These are phyloP conservation scores for Luffa aegyptiaca DNA, from an alignment of 306 rosid species.

Conservation along the genomic window DNA sequence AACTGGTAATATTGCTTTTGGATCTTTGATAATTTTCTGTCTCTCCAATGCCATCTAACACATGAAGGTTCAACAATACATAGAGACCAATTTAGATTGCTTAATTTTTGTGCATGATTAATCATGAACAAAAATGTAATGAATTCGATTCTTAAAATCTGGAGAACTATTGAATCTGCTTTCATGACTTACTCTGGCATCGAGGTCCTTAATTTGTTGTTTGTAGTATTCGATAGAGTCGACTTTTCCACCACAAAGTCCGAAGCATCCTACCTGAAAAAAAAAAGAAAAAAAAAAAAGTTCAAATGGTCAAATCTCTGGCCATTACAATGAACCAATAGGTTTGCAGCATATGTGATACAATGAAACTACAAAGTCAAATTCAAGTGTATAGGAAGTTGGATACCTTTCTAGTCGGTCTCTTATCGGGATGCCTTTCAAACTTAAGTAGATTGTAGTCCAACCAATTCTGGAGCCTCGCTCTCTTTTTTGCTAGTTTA, in stretches of 20 bases:
- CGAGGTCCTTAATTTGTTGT: constrained; percentile 48
- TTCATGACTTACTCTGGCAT: constrained; percentile 42
- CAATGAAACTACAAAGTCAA: neutral
- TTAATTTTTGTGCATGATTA: neutral
- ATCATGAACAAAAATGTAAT: neutral
- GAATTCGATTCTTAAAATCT: neutral
- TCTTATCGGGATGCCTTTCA: constrained; percentile 70
- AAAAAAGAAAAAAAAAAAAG: constrained; percentile 25
- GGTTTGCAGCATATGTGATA: neutral
- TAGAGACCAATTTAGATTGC: neutral
- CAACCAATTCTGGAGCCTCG: constrained; percentile 79
- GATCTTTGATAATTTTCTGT: constrained; percentile 65
- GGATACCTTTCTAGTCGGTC: constrained; percentile 56
- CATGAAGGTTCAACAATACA: neutral
- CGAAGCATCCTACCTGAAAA: constrained; percentile 55
- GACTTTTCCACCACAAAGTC: constrained; percentile 54
- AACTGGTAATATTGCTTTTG: constrained; percentile 71
- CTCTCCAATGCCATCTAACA: constrained; percentile 69
- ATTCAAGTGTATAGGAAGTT: neutral
- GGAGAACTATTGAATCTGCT: neutral
- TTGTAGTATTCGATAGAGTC: constrained; percentile 84
- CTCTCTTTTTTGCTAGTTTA: constrained; percentile 51
- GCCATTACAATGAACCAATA: neutral
- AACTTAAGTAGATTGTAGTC: constrained; percentile 84
- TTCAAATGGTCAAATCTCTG: constrained; percentile 12